A percentile compares a stretch with the other conserved stretches of the same genome.
Evolutionary conservation across 345 rosid genomes (phyloP).

Genomic region (Arabis hirsuta): DNA sequence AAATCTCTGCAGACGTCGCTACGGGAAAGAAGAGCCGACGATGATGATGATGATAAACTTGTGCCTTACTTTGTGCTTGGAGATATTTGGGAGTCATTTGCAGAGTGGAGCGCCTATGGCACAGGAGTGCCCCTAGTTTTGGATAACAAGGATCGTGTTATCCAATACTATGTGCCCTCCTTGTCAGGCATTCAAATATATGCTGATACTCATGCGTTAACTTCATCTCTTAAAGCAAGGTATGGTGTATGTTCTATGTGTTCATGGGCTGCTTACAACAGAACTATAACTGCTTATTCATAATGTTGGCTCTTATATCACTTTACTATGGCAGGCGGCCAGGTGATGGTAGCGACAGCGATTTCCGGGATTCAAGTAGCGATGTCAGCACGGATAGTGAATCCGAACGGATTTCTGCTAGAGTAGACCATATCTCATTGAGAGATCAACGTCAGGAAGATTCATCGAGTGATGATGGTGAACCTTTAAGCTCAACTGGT

Average conservation of each 20-base stretch:
- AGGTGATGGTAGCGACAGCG: conserved; percentile 72
- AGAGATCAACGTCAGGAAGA: conserved; percentile 57
- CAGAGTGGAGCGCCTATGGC: conserved; percentile 79
- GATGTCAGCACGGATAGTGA: conserved; percentile 67
- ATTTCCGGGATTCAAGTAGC: conserved; percentile 67
- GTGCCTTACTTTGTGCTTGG: conserved; percentile 61
- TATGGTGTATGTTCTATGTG: neutral
- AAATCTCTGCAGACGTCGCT: conserved; percentile 55
- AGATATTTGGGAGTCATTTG: conserved; percentile 73
- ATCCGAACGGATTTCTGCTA: conserved; percentile 47
- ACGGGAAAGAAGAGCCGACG: conserved; percentile 46
- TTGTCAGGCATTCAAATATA: conserved; percentile 72
- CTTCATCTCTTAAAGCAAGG: conserved; percentile 48
- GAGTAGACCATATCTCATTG: conserved; percentile 51
- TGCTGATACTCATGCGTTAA: conserved; percentile 44
- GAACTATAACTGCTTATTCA: neutral
- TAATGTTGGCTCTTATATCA: conserved; percentile 1
- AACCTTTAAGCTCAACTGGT: conserved; percentile 52
- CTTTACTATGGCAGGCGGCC: conserved; percentile 42
- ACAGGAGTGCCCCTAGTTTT: conserved; percentile 67
- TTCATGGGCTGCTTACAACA: neutral
- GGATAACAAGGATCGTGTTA: conserved; percentile 53
- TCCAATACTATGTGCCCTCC: conserved; percentile 72
- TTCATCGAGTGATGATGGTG: conserved; percentile 72
- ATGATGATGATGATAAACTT: conserved; percentile 42